phyloP scores from a whole-genome alignment of 176 grass and related monocot genomes.

The Cenchrus purpureus region DNA sequence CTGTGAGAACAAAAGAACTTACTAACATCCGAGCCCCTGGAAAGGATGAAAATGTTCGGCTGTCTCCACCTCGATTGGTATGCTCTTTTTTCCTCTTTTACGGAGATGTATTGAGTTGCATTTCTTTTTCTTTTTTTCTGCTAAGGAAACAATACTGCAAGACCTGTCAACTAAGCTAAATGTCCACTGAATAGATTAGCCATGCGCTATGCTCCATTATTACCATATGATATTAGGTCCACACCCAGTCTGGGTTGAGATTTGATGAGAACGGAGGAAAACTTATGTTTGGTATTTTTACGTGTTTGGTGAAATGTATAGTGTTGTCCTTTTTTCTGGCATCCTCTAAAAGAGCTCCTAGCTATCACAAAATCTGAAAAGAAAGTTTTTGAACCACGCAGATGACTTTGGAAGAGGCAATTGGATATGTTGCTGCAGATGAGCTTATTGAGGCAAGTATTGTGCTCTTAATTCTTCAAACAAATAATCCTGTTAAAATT shows the following conservation, averaged over 20 bases:
- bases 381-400: constrained; percentile 57
- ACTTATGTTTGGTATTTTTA: neutral
- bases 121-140: neutral
- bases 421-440: constrained; percentile 99
- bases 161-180: neutral
- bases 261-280: neutral
- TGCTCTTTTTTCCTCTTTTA: constrained; percentile 23
- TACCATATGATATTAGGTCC: neutral
- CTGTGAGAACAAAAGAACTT: constrained; percentile 98
- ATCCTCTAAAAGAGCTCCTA: neutral
- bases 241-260: neutral
- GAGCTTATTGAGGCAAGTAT: constrained; percentile 96
- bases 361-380: constrained; percentile 31
- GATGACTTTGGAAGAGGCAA: constrained; percentile 98
- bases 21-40: constrained; percentile 90
- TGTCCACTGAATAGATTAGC: neutral
- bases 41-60: constrained; percentile 94
- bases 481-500: neutral
- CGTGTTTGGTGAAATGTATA: constrained; percentile 25
- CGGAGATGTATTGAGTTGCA: neutral
- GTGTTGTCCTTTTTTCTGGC: neutral
- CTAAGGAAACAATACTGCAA: constrained; percentile 5
- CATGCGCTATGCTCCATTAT: constrained; percentile 2
- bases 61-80: constrained; percentile 95
- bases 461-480: constrained; percentile 26